phyloP scores from a whole-genome alignment of 768 basidiomycete genomes.

The Steccherinum ochraceum region DNA sequence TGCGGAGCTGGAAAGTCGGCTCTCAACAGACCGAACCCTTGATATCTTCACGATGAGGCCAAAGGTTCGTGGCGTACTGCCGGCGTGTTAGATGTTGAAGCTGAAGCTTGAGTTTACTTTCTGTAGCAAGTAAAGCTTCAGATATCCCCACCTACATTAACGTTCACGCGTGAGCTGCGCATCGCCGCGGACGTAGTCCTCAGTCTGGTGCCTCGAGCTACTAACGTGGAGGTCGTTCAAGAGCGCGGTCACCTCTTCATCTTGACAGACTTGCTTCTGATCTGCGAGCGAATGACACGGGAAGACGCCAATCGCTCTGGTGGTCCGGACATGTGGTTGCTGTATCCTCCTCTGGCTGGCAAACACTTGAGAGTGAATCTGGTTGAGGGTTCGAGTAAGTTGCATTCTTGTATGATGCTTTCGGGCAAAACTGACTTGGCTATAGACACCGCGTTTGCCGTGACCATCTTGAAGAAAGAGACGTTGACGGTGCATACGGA shows the following conservation, averaged over 20 bases:
- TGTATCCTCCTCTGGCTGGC: slow-evolving; percentile 92
- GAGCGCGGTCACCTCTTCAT: slow-evolving; percentile 77
- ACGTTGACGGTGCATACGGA: slow-evolving; percentile 60
- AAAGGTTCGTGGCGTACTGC: slow-evolving; percentile 51
- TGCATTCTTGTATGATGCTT: slow-evolving; percentile 1
- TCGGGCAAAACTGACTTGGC: slow-evolving; percentile 2
- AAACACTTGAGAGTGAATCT: slow-evolving; percentile 79
- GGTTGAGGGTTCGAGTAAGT: slow-evolving; percentile 53
- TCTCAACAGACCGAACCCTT: slow-evolving; percentile 71
- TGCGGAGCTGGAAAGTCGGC: slow-evolving; percentile 71
- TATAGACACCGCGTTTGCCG: slow-evolving; percentile 64
- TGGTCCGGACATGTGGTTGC: slow-evolving; percentile 82
- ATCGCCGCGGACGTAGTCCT: slow-evolving; percentile 66
- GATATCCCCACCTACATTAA: slow-evolving; percentile 74
- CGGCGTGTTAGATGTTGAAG: background rate
- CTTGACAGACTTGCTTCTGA: slow-evolving; percentile 86
- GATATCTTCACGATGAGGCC: slow-evolving; percentile 96
- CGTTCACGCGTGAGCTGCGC: slow-evolving; percentile 74
- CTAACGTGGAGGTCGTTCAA: slow-evolving; percentile 72
- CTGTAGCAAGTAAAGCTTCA: slow-evolving; percentile 84
- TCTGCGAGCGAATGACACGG: slow-evolving; percentile 78
- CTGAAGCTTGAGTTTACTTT: background rate
- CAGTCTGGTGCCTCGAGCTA: slow-evolving; percentile 69
- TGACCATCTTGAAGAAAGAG: slow-evolving; percentile 88
- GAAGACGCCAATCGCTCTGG: slow-evolving; percentile 53